phyloP scores from a whole-genome alignment of 1,139 yeast genomes.

The Hyphopichia buzzinii region DNA sequence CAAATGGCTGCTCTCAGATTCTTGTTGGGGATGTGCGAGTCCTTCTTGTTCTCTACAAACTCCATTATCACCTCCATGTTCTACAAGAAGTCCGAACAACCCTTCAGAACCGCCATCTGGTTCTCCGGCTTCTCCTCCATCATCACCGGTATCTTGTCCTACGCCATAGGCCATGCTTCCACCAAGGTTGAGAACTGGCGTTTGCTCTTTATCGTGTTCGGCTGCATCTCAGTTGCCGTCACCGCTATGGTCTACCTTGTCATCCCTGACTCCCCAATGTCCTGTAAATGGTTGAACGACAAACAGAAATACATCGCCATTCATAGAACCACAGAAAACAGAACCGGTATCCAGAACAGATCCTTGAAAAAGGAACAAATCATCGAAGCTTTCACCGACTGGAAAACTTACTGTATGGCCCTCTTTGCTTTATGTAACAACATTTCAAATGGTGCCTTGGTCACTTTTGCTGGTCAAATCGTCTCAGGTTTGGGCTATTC shows the following conservation, averaged over 20 bases:
- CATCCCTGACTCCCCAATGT: slow-evolving; percentile 17
- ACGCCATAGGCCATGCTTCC: slow-evolving; percentile 11
- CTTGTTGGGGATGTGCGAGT: slow-evolving; percentile 15
- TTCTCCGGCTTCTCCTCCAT: slow-evolving; percentile 30
- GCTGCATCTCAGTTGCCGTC: slow-evolving; percentile 11
- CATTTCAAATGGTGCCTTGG: slow-evolving; percentile 9
- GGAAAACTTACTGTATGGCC: slow-evolving; percentile 4
- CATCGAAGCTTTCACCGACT: slow-evolving; percentile 5
- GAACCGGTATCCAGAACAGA: slow-evolving; percentile 4
- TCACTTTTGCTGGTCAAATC: slow-evolving; percentile 11
- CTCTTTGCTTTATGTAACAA: slow-evolving; percentile 4
- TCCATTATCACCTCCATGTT: slow-evolving; percentile 15
- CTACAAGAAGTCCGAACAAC: slow-evolving; percentile 36
- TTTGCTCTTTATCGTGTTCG: slow-evolving; percentile 12
- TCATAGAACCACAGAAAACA: slow-evolving; percentile 6
- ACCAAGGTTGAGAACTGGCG: slow-evolving; percentile 14
- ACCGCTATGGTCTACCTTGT: slow-evolving; percentile 9
- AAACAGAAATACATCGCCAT: slow-evolving; percentile 14
- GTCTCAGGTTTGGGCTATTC: slow-evolving; percentile 11
- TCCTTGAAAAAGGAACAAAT: slow-evolving; percentile 6
- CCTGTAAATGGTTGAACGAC: slow-evolving; percentile 23
- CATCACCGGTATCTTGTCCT: slow-evolving; percentile 14
- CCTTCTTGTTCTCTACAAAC: slow-evolving; percentile 11
- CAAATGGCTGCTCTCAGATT: slow-evolving; percentile 14
- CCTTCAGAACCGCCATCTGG: slow-evolving; percentile 48